Evolutionary conservation across 495 filamentous ascomycete genomes (phyloP).

Genomic region (Aspergillus bridgeri): DNA sequence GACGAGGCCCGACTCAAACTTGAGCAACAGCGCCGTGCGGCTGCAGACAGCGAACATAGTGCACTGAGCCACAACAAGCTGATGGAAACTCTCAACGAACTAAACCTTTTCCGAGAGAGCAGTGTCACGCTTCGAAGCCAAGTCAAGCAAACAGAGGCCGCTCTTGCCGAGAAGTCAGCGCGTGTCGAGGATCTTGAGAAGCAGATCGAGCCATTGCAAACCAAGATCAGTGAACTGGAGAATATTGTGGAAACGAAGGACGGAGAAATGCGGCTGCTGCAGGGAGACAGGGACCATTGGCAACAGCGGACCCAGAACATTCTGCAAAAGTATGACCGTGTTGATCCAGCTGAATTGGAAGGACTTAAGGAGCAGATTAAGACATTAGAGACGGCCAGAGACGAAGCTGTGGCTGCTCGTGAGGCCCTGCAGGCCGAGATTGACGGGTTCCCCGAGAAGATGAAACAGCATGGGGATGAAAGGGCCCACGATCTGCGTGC

Average conservation of each 20-base stretch:
- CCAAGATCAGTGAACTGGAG: constrained; percentile 73
- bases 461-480: constrained; percentile 46
- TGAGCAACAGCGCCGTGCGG: constrained; percentile 77
- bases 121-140: constrained; percentile 84
- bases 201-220: constrained; percentile 78
- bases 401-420: constrained; percentile 58
- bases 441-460: constrained; percentile 46
- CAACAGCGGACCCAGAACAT: constrained; percentile 92
- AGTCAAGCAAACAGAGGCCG: constrained; percentile 69
- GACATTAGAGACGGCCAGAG: constrained; percentile 66
- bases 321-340: constrained; percentile 89
- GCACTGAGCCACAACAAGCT: constrained; percentile 78
- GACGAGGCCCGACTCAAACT: constrained; percentile 84
- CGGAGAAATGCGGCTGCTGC: constrained; percentile 78
- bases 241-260: constrained; percentile 74
- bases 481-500: constrained; percentile 44
- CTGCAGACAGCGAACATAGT: constrained; percentile 66
- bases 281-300: constrained; percentile 86
- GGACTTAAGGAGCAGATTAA: constrained; percentile 69
- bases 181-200: constrained; percentile 70
- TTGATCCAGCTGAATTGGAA: constrained; percentile 89
- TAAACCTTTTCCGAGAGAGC: constrained; percentile 93
- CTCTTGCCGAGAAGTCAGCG: constrained; percentile 67
- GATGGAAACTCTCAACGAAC: constrained; percentile 88
- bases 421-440: constrained; percentile 53